These are phyloP conservation scores for Phymatotrichopsis omnivora DNA, from an alignment of 2,329 filamentous ascomycete species.

Conservation along the genomic window DNA sequence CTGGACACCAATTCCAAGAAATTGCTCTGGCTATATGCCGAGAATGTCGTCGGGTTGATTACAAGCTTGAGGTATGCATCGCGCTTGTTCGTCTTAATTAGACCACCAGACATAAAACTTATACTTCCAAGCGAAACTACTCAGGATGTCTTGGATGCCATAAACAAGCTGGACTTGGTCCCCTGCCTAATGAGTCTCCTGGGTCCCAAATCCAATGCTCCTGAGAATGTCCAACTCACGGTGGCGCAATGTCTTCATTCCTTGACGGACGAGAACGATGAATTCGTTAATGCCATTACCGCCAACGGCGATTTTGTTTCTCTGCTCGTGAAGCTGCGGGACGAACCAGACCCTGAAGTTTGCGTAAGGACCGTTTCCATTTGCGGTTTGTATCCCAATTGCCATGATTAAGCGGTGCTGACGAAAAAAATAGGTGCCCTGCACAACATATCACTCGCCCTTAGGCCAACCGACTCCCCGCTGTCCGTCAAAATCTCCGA, in stretches of 20 bases:
- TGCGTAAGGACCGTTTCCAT: slow-evolving; percentile 46
- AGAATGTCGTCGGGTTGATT: slow-evolving; percentile 27
- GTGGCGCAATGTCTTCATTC: slow-evolving; percentile 27
- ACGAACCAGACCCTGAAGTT: slow-evolving; percentile 32
- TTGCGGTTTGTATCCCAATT: slow-evolving; percentile 35
- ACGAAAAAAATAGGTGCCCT: slow-evolving; percentile 40
- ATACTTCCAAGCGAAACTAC: slow-evolving; percentile 44
- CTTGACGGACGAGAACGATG: slow-evolving; percentile 45
- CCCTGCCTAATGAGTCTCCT: slow-evolving; percentile 48
- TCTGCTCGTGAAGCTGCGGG: slow-evolving; percentile 42
- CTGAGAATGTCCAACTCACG: slow-evolving; percentile 29
- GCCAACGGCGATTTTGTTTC: slow-evolving; percentile 44
- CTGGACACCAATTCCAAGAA: slow-evolving; percentile 34
- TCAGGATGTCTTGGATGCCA: slow-evolving; percentile 49
- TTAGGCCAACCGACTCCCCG: slow-evolving; percentile 42
- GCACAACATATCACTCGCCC: slow-evolving; percentile 50
- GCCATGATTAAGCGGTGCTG: neutral
- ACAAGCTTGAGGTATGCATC: slow-evolving; percentile 18
- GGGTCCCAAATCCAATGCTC: slow-evolving; percentile 36
- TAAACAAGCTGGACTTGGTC: slow-evolving; percentile 44
- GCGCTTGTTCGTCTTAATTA: neutral
- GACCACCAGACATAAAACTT: no score
- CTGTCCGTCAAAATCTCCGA: slow-evolving; percentile 46
- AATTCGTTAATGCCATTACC: slow-evolving; percentile 34
- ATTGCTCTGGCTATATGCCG: slow-evolving; percentile 40